Base-by-base conservation (phyloP, 2,329 filamentous ascomycete genomes). In the Neoascochyta sp. region DNA sequence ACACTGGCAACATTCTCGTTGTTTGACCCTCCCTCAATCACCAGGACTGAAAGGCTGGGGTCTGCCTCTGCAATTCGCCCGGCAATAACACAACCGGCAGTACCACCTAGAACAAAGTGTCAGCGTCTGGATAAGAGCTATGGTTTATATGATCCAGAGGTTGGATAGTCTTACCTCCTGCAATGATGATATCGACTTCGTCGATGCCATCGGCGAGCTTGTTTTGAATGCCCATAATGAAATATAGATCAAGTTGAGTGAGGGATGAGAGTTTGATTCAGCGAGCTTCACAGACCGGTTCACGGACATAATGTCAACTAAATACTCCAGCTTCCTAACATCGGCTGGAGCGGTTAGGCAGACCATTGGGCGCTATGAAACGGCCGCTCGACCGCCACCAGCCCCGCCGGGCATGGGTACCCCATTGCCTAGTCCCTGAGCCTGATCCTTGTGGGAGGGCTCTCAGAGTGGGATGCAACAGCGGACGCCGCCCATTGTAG, bases 21-120 rank as follows among this genome's bases (percentile, higher is more conserved):
- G 50, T 77, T 72, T 12, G 61, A 63, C 1, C 75, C 75, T 16
- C 65, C 60, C 46, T 79, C 75, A 27, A 78, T 67, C 5, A 78
- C 58, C 9, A 77, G 55, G 22, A 77, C 67, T 10, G 66, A 68
- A 2, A 75, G 54, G 13, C 59, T 57, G 1, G 69, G 70, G 32
- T 74, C 67, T 0, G 71, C 69, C 32, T 70, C 67, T 5, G 73
- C 69, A 2, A 77, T 64, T 25, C 74, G 61, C 3, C 62, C 66
- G 10, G 73, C 72, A 18, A 74, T 32, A 20, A 45, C 36, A 42
- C 68, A 70, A 16, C 67, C 69, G 14, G 68, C 60, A 3, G 69
- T 52, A 19, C 48, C 48, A 26, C 48, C 48, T 52, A 10, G 6
- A 19, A 7, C 9, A n/a, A 4, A 22, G 9, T 22, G n/a, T n/a